Base-by-base conservation (phyloP, 2,329 filamentous ascomycete species). In the Trichophyton simii region DNA sequence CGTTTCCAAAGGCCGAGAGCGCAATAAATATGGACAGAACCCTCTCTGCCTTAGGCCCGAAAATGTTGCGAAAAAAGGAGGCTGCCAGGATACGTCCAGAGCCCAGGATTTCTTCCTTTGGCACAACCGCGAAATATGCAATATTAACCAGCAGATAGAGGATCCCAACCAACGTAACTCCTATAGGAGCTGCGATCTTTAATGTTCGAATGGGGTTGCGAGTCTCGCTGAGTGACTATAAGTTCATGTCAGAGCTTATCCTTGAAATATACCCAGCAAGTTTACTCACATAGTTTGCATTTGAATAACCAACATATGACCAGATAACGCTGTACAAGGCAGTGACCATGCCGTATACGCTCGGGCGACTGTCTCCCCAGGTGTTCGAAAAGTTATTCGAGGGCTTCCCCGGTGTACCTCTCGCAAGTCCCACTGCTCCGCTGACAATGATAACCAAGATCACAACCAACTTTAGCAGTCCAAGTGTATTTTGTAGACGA, bases 251-350 rank as follows among this genome's bases (percentile, higher is more conserved):
- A 13, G 42, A 31, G 22, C 54, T 41, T 7, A 11, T 36, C 31
- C 41, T 46, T 8, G 36, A 18, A 18, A 44, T 22, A 15, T 15
- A 11, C n/a, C 15, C 13, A 61, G 42, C 28, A 38, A 54, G 13
- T 42, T 22, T 42, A 67, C 77, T 70, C 64, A 80, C 78, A 69
- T 85, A 85, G 72, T 86, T 86, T 0, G 83, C 81, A 67, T 86
- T 86, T 5, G 79, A 76, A 65, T 81, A 86, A 1, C 83, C 83
- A 3, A 78, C 74, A 60, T 84, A 86, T 0, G 82, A 82, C 69
- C 83, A 85, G 34, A 83, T 79, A 60, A 86, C 83, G 62, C 80
- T 84, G 63, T 84, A 81, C 42, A 87, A 68, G 0, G 83, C 82
- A 62, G 78, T 84, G 1, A 83, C 80, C n/a, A 84, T 72, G 28